Evolutionary conservation across 768 basidiomycete genomes (phyloP).

Genomic region (Trametes cingulata): DNA sequence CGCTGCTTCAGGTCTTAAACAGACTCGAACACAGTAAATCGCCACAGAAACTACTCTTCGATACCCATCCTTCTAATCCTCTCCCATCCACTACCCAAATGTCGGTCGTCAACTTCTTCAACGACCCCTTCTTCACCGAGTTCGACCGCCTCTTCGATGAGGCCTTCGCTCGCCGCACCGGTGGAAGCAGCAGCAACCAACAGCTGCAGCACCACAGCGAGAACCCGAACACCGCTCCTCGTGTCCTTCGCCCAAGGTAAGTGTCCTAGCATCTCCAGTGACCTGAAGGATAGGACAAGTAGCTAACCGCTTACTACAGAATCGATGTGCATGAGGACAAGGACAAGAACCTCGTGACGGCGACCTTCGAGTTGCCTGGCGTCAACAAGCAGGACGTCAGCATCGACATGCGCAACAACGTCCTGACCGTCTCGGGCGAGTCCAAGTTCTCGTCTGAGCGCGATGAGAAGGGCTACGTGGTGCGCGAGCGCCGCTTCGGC

Average conservation of each 20-base stretch:
- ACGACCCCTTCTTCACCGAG: constrained; percentile 37
- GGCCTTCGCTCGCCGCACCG: constrained; percentile 31
- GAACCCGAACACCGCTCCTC: neutral
- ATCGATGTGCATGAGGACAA: constrained; percentile 54
- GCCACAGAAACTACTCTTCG: neutral
- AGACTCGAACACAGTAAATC: no score
- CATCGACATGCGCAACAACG: constrained; percentile 50
- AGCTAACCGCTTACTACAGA: constrained; percentile 29
- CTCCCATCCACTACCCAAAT: constrained; percentile 3
- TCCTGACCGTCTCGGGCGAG: constrained; percentile 53
- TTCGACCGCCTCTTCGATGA: constrained; percentile 47
- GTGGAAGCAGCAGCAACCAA: neutral
- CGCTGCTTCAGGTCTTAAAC: no score
- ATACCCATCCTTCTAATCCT: neutral
- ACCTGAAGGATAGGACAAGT: neutral
- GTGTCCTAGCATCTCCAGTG: neutral
- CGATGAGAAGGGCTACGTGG: constrained; percentile 35
- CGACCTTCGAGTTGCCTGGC: constrained; percentile 59
- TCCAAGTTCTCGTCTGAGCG: constrained; percentile 34
- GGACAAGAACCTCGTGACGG: constrained; percentile 48
- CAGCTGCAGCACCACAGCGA: constrained; percentile 11
- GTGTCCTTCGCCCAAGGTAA: constrained; percentile 24
- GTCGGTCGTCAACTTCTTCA: constrained; percentile 37
- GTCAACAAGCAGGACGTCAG: constrained; percentile 48
- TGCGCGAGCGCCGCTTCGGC: constrained; percentile 33